These are phyloP conservation scores for Halteria grandinella DNA, from an alignment of 73 alveolate species.

Conservation along the genomic window DNA sequence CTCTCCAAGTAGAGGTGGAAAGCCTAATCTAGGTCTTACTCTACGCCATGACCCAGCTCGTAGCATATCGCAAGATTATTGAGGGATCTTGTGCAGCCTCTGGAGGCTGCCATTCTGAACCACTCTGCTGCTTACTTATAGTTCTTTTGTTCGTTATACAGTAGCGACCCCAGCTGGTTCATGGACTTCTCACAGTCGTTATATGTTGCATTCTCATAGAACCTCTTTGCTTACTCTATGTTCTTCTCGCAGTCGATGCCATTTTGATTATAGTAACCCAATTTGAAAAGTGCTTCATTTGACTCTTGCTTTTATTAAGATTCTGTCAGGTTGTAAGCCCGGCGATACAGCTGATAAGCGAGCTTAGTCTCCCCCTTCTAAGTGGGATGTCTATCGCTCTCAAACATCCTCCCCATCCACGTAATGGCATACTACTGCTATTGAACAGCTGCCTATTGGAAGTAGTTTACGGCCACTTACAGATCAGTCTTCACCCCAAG, in stretches of 20 bases:
- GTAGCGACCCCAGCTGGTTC: slow-evolving; percentile 55
- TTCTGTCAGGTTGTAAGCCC: slow-evolving; percentile 8
- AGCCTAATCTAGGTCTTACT: slow-evolving; percentile 74
- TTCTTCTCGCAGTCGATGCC: slow-evolving; percentile 56
- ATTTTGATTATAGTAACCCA: slow-evolving; percentile 53
- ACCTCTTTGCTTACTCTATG: slow-evolving; percentile 32
- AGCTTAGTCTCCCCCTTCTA: slow-evolving; percentile 54
- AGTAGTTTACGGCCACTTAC: slow-evolving; percentile 60
- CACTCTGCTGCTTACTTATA: slow-evolving; percentile 71
- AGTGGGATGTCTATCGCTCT: slow-evolving; percentile 27
- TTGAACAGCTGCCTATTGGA: slow-evolving; percentile 67
- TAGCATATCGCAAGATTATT: slow-evolving; percentile 88
- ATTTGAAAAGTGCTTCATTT: slow-evolving; percentile 46
- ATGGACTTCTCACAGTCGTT: slow-evolving; percentile 49
- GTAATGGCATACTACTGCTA: slow-evolving; percentile 69
- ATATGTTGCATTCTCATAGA: slow-evolving; percentile 57
- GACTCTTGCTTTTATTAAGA: slow-evolving; percentile 59
- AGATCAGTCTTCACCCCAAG: slow-evolving; percentile 72
- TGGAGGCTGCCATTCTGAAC: slow-evolving; percentile 77
- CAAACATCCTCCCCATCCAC: slow-evolving; percentile 75
- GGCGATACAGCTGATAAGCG: slow-evolving; percentile 22
- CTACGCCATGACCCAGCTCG: slow-evolving; percentile 86
- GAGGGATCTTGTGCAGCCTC: slow-evolving; percentile 78
- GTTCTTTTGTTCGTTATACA: slow-evolving; percentile 54
- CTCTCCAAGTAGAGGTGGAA: slow-evolving; percentile 65